phyloP scores from a whole-genome alignment of 148 eudicot species.

The Amaranthus hypochondriacus region DNA sequence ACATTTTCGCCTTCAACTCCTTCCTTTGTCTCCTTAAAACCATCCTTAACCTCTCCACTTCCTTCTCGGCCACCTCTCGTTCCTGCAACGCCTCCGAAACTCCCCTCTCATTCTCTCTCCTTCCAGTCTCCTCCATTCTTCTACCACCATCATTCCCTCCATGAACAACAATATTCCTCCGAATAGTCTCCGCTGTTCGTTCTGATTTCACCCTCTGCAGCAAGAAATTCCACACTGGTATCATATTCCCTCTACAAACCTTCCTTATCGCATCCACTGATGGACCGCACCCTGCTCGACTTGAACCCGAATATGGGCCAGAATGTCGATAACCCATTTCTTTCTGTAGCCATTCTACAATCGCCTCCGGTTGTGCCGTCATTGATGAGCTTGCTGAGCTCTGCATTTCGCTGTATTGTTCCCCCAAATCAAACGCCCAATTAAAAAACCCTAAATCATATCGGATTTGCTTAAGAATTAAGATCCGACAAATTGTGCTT shows the following conservation, averaged over 20 bases:
- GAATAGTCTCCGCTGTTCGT: conserved; percentile 77
- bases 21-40: conserved; percentile 74
- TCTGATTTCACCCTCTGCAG: conserved; percentile 83
- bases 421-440: conserved; percentile 22
- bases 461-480: background rate
- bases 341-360: conserved; percentile 79
- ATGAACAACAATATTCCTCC: conserved; percentile 74
- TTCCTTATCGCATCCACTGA: conserved; percentile 61
- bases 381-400: conserved; percentile 44
- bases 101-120: conserved; percentile 30
- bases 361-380: conserved; percentile 69
- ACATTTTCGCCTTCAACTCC: conserved; percentile 81
- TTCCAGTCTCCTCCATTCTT: conserved; percentile 39
- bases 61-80: conserved; percentile 85
- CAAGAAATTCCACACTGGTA: conserved; percentile 83
- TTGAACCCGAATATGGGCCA: conserved; percentile 56
- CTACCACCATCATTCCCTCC: conserved; percentile 33
- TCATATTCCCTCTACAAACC: conserved; percentile 92
- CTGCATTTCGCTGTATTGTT: conserved; percentile 30
- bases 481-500: background rate
- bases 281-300: conserved; percentile 42
- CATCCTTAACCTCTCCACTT: conserved; percentile 91
- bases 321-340: conserved; percentile 88
- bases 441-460: conserved; percentile 10
- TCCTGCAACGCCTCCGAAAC: conserved; percentile 64